Evolutionary conservation across 2,329 filamentous ascomycete genomes (phyloP), one percentile per base, ranked within the genome.

Genomic region (Paradendryphiella salina): DNA sequence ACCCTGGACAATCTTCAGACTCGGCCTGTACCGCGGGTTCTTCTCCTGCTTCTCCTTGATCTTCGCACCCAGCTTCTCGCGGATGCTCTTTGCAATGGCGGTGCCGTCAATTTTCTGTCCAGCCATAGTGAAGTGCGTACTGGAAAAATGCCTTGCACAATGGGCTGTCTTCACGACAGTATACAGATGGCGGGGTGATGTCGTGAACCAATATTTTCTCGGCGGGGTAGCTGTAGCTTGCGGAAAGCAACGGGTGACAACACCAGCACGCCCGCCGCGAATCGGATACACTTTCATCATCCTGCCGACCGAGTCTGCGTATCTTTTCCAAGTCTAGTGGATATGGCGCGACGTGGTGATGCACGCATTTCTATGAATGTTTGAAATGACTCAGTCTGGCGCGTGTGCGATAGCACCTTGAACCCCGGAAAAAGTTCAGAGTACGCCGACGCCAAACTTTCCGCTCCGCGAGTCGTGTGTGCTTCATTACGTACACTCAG

Each of bases 1-100:
- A 92, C 90, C 89, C 84, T 99, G 94, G 61, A 99, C 87, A 73
- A 99, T 99, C 74, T 91, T 94, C 73, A 99, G 81, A 60, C 84
- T 88, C 44, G 94, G 94, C 77, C 87, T 86, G 80, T 91, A 99
- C 65, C 91, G 83, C 33, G 93, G 88, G 73, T 96, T 96, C 54
- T 80, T 75, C 76, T 84, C 82, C 76, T 96, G 93, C 73, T 85
- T 88, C 72, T 89, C 80, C 63, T 84, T 82, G 75, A 99, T 95
- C 75, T 96, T 87, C 38, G 78, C 79, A 66, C 87, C 87, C 66
- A 99, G 82, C 56, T 82, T 82, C 78, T 92, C 89, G 56, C 94
- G 87, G 72, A 97, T 96, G 72, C 80, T 83, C 80, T 93, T 95
- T 64, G 94, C 94, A 78, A 97, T 91, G 73, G 90, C 90, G 49